Evolutionary conservation across 2,329 filamentous ascomycete genomes (phyloP).

Genomic region (Phyllosticta paracitricarpa): DNA sequence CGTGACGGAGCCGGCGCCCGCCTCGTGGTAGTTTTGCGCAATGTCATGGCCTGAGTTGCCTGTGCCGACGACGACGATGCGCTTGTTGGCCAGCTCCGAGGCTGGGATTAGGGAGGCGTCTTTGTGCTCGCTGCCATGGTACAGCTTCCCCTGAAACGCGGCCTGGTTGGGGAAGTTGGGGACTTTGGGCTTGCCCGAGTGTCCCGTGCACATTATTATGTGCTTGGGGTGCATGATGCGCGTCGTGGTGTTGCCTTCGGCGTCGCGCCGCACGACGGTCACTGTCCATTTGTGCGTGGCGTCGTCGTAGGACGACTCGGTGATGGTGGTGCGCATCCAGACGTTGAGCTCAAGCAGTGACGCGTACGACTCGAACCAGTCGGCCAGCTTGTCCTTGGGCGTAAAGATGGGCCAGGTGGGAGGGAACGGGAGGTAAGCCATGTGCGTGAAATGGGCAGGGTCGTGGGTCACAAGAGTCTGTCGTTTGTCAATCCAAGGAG

Average conservation of each 20-base stretch:
- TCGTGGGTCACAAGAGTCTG: slow-evolving; percentile 54
- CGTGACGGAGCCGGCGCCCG: slow-evolving; percentile 55
- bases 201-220: slow-evolving; percentile 57
- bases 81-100: slow-evolving; percentile 46
- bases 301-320: slow-evolving; percentile 42
- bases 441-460: slow-evolving; percentile 45
- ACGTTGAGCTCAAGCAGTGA: slow-evolving; percentile 57
- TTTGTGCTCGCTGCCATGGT: slow-evolving; percentile 35
- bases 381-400: slow-evolving; percentile 60
- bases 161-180: slow-evolving; percentile 39
- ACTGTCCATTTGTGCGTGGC: slow-evolving; percentile 45
- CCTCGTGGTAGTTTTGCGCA: slow-evolving; percentile 56
- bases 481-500: neutral
- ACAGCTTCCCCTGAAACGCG: slow-evolving; percentile 49
- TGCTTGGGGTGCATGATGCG: slow-evolving; percentile 52
- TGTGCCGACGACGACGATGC: slow-evolving; percentile 55
- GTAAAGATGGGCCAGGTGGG: slow-evolving; percentile 59
- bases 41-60: slow-evolving; percentile 64
- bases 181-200: slow-evolving; percentile 54
- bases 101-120: slow-evolving; percentile 38
- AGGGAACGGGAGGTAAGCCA: slow-evolving; percentile 55
- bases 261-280: slow-evolving; percentile 35
- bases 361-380: slow-evolving; percentile 59
- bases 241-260: slow-evolving; percentile 29
- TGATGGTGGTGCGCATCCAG: slow-evolving; percentile 48